Conservation (phyloP, 2,329 filamentous ascomycete species). For the Trichoderma koningiopsis region DNA sequence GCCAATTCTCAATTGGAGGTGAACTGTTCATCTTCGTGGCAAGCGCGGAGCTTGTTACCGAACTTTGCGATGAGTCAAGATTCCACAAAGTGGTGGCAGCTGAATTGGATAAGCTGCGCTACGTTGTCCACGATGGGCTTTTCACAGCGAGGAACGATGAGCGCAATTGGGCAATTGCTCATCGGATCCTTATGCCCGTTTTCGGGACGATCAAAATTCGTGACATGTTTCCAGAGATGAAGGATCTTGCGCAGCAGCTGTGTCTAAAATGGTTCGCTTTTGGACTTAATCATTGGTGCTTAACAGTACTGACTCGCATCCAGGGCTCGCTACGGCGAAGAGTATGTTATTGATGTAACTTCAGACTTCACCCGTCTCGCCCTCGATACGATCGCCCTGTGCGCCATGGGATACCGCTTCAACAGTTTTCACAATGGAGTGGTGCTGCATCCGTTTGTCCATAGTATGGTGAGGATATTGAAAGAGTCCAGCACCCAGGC, state of each 20-base stretch:
- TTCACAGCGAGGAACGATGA: constrained; percentile 22
- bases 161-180: constrained; percentile 23
- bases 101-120: constrained; percentile 18
- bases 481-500: constrained; percentile 20
- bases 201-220: constrained; percentile 24
- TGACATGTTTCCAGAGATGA: constrained; percentile 17
- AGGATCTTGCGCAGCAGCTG: constrained; percentile 20
- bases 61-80: constrained; percentile 22
- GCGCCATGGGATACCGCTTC: constrained; percentile 61
- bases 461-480: constrained; percentile 16
- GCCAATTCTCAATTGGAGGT: constrained; percentile 16
- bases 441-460: constrained; percentile 30
- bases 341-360: constrained; percentile 52
- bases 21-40: constrained; percentile 15
- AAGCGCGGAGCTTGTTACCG: constrained; percentile 14
- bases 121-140: constrained; percentile 21
- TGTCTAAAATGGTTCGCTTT: constrained; percentile 23
- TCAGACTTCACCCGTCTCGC: constrained; percentile 65
- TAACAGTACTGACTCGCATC: background rate
- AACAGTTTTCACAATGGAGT: constrained; percentile 58
- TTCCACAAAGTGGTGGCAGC: constrained; percentile 14
- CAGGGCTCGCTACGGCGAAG: constrained; percentile 39
- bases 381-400: constrained; percentile 64
- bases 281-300: background rate
- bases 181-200: constrained; percentile 21